A percentile compares a stretch with the other conserved stretches of the same genome.
Conservation (phyloP, 768 basidiomycete genomes). For the Melanogaster broomeanus region DNA sequence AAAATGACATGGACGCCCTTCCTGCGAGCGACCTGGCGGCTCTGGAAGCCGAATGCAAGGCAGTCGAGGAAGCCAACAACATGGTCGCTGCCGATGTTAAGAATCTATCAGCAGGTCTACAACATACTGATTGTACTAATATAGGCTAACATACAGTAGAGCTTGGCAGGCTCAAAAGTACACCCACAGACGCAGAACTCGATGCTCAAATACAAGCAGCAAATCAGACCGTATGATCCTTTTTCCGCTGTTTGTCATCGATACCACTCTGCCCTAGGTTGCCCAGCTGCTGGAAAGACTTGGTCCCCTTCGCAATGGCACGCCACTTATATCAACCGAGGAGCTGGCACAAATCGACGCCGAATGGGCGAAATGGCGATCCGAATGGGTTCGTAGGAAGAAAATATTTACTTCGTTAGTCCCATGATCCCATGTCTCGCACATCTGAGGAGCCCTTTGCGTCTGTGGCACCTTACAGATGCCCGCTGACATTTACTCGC, state of each 20-base stretch:
- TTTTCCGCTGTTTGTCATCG: conserved; percentile 11
- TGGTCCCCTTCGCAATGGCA: conserved; percentile 64
- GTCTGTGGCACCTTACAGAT: background rate
- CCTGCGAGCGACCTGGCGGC: conserved; percentile 58
- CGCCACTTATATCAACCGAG: conserved; percentile 63
- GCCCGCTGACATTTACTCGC: background rate
- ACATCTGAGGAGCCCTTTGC: background rate
- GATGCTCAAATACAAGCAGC: conserved; percentile 51
- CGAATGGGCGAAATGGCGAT: conserved; percentile 80
- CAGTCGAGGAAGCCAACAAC: conserved; percentile 62
- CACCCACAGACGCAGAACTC: conserved; percentile 73
- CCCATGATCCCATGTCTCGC: background rate
- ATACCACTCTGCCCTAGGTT: conserved; percentile 41
- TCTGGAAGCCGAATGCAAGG: conserved; percentile 60
- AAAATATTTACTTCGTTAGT: conserved; percentile 59
- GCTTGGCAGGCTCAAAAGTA: conserved; percentile 58
- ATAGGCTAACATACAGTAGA: conserved; percentile 44
- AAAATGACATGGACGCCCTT: conserved; percentile 67
- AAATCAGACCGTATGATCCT: conserved; percentile 49
- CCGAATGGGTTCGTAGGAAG: conserved; percentile 76
- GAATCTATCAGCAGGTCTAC: conserved; percentile 33
- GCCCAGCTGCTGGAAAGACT: conserved; percentile 50
- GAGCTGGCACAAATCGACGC: conserved; percentile 68
- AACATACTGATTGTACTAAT: background rate
- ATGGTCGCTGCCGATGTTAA: conserved; percentile 51